Percentiles rank a stretch among this genome's conserved stretches.
phyloP scores from a whole-genome alignment of 495 filamentous ascomycete genomes.

The Xylaria palmicola region DNA sequence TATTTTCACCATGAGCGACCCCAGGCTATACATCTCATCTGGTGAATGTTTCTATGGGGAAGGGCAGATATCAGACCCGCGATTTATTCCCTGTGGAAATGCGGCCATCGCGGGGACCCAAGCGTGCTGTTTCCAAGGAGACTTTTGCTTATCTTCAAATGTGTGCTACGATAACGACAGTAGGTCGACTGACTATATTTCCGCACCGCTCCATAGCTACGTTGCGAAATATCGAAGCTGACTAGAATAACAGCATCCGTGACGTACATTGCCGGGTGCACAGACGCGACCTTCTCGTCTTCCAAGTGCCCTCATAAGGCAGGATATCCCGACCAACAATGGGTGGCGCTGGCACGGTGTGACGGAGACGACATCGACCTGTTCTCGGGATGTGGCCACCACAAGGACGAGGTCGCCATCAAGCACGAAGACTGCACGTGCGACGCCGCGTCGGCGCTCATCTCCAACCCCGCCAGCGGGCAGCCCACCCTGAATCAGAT shows the following conservation, averaged over 20 bases:
- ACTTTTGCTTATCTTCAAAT: slow-evolving; percentile 30
- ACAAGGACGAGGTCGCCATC: slow-evolving; percentile 12
- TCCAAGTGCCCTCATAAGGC: slow-evolving; percentile 24
- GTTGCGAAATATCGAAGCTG: background rate
- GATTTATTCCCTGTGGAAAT: slow-evolving; percentile 39
- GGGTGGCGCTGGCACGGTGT: slow-evolving; percentile 24
- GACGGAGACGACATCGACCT: slow-evolving; percentile 21
- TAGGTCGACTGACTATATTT: background rate
- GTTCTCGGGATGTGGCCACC: slow-evolving; percentile 18
- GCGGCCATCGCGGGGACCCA: slow-evolving; percentile 25
- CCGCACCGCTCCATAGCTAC: background rate
- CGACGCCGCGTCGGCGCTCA: slow-evolving; percentile 17
- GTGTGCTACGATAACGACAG: slow-evolving; percentile 27
- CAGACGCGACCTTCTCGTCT: slow-evolving; percentile 24
- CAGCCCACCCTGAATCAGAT: slow-evolving; percentile 17
- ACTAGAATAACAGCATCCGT: slow-evolving; percentile 16
- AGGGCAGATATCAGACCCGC: slow-evolving; percentile 5
- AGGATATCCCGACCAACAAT: slow-evolving; percentile 24
- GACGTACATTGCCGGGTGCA: slow-evolving; percentile 39
- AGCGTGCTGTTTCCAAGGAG: slow-evolving; percentile 36
- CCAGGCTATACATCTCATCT: slow-evolving; percentile 27
- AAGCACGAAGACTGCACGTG: slow-evolving; percentile 24
- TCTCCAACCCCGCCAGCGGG: slow-evolving; percentile 20
- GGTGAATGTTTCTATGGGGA: slow-evolving; percentile 31
- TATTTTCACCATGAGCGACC: slow-evolving; percentile 14